A percentile compares a stretch with the other conserved stretches of the same genome.
These are phyloP conservation scores for Phytophthora boehmeriae DNA, from an alignment of 352 stramenopile species.

Conservation along the genomic window DNA sequence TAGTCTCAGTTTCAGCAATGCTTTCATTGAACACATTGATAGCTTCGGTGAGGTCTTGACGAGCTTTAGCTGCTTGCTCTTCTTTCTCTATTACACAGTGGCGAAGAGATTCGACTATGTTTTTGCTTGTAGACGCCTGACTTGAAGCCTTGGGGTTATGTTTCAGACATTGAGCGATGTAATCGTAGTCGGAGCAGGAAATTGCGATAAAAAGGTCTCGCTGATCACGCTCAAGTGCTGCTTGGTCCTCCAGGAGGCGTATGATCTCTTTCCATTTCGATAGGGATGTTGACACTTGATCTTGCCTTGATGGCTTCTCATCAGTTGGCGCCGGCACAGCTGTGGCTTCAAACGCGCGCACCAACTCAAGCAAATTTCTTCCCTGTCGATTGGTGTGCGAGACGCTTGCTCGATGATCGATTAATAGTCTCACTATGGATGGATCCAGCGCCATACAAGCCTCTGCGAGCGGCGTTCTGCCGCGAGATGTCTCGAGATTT, in stretches of 20 bases:
- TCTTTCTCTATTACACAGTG: constrained; percentile 29
- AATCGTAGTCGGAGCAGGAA: constrained; percentile 71
- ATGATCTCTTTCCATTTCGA: constrained; percentile 43
- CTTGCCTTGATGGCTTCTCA: not conserved
- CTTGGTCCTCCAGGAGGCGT: constrained; percentile 46
- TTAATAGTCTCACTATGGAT: constrained; percentile 58
- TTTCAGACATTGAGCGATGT: constrained; percentile 49
- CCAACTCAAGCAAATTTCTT: constrained; percentile 50
- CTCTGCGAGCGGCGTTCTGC: constrained; percentile 67
- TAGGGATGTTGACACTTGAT: not conserved
- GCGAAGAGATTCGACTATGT: constrained; percentile 25
- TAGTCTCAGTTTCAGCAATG: constrained; percentile 76
- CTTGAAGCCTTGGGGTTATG: constrained; percentile 29
- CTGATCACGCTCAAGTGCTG: constrained; percentile 57
- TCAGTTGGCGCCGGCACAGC: not conserved
- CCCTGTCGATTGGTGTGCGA: constrained; percentile 69
- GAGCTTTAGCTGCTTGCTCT: constrained; percentile 11
- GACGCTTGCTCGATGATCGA: constrained; percentile 66
- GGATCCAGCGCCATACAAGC: constrained; percentile 55
- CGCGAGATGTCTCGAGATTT: constrained; percentile 70
- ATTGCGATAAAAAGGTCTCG: constrained; percentile 71
- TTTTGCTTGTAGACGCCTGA: constrained; percentile 8
- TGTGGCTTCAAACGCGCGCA: constrained; percentile 21
- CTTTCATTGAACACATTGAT: constrained; percentile 67
- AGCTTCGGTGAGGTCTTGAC: constrained; percentile 44